phyloP scores from a whole-genome alignment of 1,139 yeast species.

The Candida buenavistaensis region DNA sequence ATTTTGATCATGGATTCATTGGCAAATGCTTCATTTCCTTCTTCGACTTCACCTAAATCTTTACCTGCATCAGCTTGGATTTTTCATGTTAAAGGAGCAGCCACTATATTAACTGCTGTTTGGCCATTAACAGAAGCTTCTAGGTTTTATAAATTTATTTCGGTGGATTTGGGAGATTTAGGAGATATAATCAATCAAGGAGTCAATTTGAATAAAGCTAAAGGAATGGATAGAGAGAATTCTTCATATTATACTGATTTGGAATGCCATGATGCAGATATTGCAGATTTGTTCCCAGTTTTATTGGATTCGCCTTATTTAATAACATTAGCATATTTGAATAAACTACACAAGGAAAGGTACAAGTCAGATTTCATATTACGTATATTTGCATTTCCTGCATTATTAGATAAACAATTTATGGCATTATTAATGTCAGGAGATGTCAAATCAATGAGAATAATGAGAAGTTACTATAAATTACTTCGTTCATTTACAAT shows the following conservation, averaged over 20 bases:
- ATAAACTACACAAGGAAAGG: constrained; percentile 78
- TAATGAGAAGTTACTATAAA: constrained; percentile 85
- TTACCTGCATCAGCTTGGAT: constrained; percentile 95
- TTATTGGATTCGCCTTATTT: constrained; percentile 81
- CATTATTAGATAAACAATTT: constrained; percentile 77
- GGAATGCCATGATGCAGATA: constrained; percentile 83
- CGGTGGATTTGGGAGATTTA: constrained; percentile 79
- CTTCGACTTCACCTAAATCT: constrained; percentile 58
- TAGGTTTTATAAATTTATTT: constrained; percentile 69
- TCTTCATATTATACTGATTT: constrained; percentile 50
- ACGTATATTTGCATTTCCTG: constrained; percentile 91
- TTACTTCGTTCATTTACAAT: constrained; percentile 77
- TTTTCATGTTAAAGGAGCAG: constrained; percentile 95
- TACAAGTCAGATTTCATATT: constrained; percentile 83
- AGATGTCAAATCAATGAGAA: constrained; percentile 82
- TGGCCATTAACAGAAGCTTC: constrained; percentile 88
- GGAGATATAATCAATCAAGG: constrained; percentile 72
- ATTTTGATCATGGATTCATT: constrained; percentile 88
- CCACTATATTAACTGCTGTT: constrained; percentile 89
- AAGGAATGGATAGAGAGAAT: constrained; percentile 22
- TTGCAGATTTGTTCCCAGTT: constrained; percentile 84
- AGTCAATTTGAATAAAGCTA: constrained; percentile 21
- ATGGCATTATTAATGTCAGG: constrained; percentile 77
- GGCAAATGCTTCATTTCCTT: constrained; percentile 86
- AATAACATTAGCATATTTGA: constrained; percentile 81